Evolutionary conservation across 2,329 filamentous ascomycete genomes (phyloP), one percentile per base, ranked within the genome.

Genomic region (Aspergillus tamarii): DNA sequence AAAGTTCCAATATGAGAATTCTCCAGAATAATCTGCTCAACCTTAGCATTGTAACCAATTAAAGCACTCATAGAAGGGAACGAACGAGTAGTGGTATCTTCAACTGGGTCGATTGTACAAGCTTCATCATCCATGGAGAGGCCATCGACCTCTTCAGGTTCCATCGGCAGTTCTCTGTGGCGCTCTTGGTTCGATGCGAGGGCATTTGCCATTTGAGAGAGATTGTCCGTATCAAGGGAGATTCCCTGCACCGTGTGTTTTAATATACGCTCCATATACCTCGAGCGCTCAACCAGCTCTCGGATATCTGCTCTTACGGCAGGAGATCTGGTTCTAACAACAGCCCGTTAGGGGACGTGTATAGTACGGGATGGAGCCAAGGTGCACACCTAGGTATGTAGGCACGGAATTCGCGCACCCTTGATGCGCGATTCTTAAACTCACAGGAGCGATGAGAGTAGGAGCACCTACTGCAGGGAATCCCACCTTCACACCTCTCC

Each of bases 1-100:
- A 67, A 84, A 84, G 65, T 84, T 84, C 81, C 82, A 84, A 61
- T 84, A 82, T 1, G 83, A 84, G 67, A 84, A 84, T 65, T 84
- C 83, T 10, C 83, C 83, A 0, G 83, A 84, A 63, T 83, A 84
- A 60, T 84, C 82, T 84, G 48, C 16, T 19, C 8, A 5, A 2
- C 8, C 2, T 50, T 30, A 50, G 46, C 14, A 0, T 19, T 19
- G 7, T 30, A 10, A 10, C 26, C 1, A 28, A 48, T 4, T 4
- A 19, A 19, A 50, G 12, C 11, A 28, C 1, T 14, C 11, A 16
- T 26, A 16, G 14, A 11, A 50, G 23, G 46, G 23, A 3, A 50
- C 46, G 8, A 36, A 67, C 65, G 63, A 11, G 65, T 67, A 4
- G 62, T 61, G 1, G 63, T 67, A 50, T 67, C 65, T 26, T 58